Conservation (phyloP, 257 asterid genomes). For the Capsicum rhomboideum region DNA sequence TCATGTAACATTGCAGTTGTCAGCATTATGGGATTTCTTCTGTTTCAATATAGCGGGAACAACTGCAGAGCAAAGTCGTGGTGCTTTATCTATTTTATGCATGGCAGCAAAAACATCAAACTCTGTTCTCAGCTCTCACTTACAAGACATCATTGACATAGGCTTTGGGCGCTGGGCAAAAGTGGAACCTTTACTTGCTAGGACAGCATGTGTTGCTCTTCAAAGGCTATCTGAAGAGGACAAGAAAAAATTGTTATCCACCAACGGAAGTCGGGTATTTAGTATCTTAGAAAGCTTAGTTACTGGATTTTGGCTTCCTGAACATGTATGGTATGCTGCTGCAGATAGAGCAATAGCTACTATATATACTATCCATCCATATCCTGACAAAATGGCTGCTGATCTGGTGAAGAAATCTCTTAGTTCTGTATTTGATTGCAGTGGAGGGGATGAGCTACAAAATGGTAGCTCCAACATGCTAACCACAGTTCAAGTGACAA, state of each 20-base stretch:
- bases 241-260: slow-evolving; percentile 55
- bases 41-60: slow-evolving; percentile 90
- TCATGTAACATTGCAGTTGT: slow-evolving; percentile 47
- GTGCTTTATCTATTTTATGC: slow-evolving; percentile 85
- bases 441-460: slow-evolving; percentile 38
- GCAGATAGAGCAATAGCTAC: slow-evolving; percentile 81
- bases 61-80: slow-evolving; percentile 91
- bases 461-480: slow-evolving; percentile 27
- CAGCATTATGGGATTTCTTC: slow-evolving; percentile 95
- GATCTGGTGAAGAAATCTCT: slow-evolving; percentile 69
- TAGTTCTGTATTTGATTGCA: slow-evolving; percentile 46
- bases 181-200: slow-evolving; percentile 85
- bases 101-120: slow-evolving; percentile 88
- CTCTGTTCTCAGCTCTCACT: slow-evolving; percentile 72
- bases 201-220: slow-evolving; percentile 84
- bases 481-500: slow-evolving; percentile 52
- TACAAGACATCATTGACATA: slow-evolving; percentile 87
- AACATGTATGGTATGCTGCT: slow-evolving; percentile 84
- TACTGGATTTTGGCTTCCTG: slow-evolving; percentile 64
- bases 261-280: slow-evolving; percentile 65
- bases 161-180: slow-evolving; percentile 99
- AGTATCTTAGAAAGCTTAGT: slow-evolving; percentile 64
- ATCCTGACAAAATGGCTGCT: slow-evolving; percentile 74
- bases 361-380: slow-evolving; percentile 70
- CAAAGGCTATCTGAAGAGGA: slow-evolving; percentile 90